Evolutionary conservation across 1,284 basidiomycete genomes (phyloP), one percentile per base, ranked within the genome.

Genomic region (Leccinum variabile): DNA sequence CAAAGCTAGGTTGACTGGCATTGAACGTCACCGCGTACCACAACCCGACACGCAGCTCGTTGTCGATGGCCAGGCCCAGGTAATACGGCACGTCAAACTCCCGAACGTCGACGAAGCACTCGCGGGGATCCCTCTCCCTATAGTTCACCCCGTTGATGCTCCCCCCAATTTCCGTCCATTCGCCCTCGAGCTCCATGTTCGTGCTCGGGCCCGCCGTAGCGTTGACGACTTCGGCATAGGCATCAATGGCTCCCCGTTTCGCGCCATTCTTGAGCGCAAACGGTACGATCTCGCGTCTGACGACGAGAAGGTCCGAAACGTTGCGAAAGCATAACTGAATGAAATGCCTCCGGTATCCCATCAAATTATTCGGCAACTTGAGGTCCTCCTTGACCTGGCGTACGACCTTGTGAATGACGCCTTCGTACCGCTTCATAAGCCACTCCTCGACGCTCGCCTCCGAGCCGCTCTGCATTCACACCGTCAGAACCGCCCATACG

Each of bases 41-140:
- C 37, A 99, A 81, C 62, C 97, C 97, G 61, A 98, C 96, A 57
- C 97, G 95, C 60, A 99, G 86, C 62, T 98, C 95, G 74, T 97
- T 95, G 83, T 99, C 97, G 75, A 99, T 99, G 25, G 97, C 96
- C 18, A 98, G 95, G 35, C 97, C 95, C 39, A 98, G 83, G 77
- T 99, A 98, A 76, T 99, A 99, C 1, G 95, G 93, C 28, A 99
- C 93, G 75, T 99, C 97, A 78, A 92, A 98, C 76, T 99, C 97
- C 54, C 97, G 87, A 57, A 97, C 86, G 75, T 99, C 97, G 73
- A 97, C 87, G 72, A 99, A 94, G 68, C 88, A 91, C 60, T 98
- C 95, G 57, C 89, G 83, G 7, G 97, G 94, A 71, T 97, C 95
- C 67, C 82, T 83, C 66, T 93, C 89, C 65, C 82, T 80, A 56